Base-by-base conservation (phyloP, 495 filamentous ascomycete species). In the Penicillium coprophilum region DNA sequence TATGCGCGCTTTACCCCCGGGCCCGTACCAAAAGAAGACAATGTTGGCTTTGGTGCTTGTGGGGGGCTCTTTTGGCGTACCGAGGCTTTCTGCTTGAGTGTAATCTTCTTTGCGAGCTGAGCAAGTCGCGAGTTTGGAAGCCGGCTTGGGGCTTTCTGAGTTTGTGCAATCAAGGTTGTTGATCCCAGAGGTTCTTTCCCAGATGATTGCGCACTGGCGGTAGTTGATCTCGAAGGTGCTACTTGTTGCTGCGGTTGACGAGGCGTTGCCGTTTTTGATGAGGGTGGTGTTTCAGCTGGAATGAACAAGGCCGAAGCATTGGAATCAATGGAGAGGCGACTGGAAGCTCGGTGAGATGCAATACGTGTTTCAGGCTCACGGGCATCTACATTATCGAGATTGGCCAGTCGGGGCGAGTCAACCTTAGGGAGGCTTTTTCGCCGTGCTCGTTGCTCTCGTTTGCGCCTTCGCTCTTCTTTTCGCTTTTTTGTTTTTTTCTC, bases 401-500 rank as follows among this genome's bases (percentile, higher is more conserved):
- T 13, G 23, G 38, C 15, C 11, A 23, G 27, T 19, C 30, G 40
- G 12, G 20, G 27, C 19, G 39, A 10, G 31, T 31, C 28, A 47
- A 28, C 19, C 23, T 40, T 34, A 9, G 34, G 34, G 7, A n/a
- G 39, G 40, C 12, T 32, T 34, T 27, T 45, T 52, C 45, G 19
- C 15, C 23, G 13, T 20, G 15, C 30, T 12, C 20, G 39, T 28
- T 6, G 49, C 10, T n/a, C 47, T 46, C 52, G 32, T 45, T 21
- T 19, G 12, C 34, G 36, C 17, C 17, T 13, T 36, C 44, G 12
- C 36, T 50, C 24, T 30, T 38, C 38, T 56, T 62, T 31, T 30
- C 39, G 24, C 28, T 28, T 28, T 24, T 46, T 70, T 74, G 17
- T 71, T 73, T 6, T 63, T 30, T 6, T 60, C 32, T 3, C 65